phyloP scores from a whole-genome alignment of 805 yeast species.

The Yarrowia yakushimensis region DNA sequence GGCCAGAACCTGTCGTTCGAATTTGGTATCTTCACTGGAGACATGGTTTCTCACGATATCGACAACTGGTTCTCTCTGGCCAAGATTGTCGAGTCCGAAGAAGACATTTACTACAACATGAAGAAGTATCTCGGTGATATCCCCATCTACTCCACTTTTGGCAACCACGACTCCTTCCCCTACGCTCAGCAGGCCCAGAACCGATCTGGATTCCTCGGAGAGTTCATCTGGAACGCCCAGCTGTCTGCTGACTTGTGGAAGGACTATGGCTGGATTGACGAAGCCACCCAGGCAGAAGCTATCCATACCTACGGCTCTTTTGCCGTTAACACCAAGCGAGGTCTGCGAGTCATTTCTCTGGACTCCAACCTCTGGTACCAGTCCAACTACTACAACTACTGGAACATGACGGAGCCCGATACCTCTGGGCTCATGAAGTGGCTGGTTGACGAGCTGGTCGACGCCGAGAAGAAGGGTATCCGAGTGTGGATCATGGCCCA shows the following conservation, averaged over 20 bases:
- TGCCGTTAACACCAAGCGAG: conserved; percentile 52
- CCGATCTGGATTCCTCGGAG: conserved; percentile 43
- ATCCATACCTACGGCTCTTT: conserved; percentile 55
- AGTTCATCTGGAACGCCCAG: conserved; percentile 48
- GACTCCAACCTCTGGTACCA: conserved; percentile 68
- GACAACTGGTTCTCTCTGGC: conserved; percentile 45
- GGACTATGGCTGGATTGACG: conserved; percentile 47
- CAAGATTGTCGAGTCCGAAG: conserved; percentile 52
- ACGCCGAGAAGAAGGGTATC: conserved; percentile 53
- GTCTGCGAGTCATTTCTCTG: conserved; percentile 57
- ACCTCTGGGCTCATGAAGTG: conserved; percentile 61
- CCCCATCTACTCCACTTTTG: conserved; percentile 61
- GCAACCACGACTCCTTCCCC: conserved; percentile 72
- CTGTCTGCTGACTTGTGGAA: conserved; percentile 49
- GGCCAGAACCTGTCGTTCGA: conserved; percentile 45
- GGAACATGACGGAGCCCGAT: conserved; percentile 51
- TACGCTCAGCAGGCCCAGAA: conserved; percentile 64
- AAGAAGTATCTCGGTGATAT: conserved; percentile 48
- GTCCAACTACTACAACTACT: conserved; percentile 56
- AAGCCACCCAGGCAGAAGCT: conserved; percentile 30
- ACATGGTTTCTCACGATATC: conserved; percentile 62
- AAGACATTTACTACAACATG: conserved; percentile 49
- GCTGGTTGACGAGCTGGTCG: conserved; percentile 56
- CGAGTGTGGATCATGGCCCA: conserved; percentile 72
- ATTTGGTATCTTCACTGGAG: conserved; percentile 69